These are phyloP conservation scores for Diplosphaera chodatii DNA, from an alignment of 139 green algal species.

Conservation along the genomic window DNA sequence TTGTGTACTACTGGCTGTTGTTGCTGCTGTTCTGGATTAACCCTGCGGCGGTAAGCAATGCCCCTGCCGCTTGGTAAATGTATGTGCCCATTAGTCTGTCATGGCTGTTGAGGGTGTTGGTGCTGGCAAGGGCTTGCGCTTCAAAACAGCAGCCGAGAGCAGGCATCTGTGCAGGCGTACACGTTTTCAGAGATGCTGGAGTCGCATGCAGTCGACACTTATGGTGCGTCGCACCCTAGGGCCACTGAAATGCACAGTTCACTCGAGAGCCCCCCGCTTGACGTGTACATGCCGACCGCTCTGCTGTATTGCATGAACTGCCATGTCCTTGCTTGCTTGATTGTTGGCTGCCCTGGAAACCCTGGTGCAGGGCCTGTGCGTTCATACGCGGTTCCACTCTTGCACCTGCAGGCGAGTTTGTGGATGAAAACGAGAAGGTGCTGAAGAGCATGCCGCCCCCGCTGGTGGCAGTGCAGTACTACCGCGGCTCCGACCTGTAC, in stretches of 20 bases:
- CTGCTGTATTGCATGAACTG: no score
- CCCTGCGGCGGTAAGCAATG: constrained; percentile 8
- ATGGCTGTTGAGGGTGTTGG: no score
- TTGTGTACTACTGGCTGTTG: constrained; percentile 86
- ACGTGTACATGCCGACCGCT: no score
- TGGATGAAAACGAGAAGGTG: constrained; percentile 60
- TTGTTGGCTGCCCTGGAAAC: no score
- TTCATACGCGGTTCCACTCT: no score
- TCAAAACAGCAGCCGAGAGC: no score
- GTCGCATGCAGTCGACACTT: constrained; percentile 85
- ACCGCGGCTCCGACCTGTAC: constrained; percentile 79
- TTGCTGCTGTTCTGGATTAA: constrained; percentile 1
- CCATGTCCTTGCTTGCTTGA: no score
- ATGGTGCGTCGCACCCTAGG: constrained; percentile 16
- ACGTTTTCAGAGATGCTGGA: constrained; percentile 72
- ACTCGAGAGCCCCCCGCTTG: no score
- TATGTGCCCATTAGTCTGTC: no score
- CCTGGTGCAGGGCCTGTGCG: no score
- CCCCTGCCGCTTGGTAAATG: constrained; percentile 49
- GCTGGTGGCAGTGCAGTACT: constrained; percentile 86
- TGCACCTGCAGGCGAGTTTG: constrained; percentile 51
- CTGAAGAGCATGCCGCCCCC: constrained; percentile 80
- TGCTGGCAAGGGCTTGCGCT: no score
- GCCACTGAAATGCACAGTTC: no score
- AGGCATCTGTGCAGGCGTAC: constrained; percentile 81